phyloP scores from a whole-genome alignment of 1,139 yeast species.

The Hemisphaericaspora subhashii region DNA sequence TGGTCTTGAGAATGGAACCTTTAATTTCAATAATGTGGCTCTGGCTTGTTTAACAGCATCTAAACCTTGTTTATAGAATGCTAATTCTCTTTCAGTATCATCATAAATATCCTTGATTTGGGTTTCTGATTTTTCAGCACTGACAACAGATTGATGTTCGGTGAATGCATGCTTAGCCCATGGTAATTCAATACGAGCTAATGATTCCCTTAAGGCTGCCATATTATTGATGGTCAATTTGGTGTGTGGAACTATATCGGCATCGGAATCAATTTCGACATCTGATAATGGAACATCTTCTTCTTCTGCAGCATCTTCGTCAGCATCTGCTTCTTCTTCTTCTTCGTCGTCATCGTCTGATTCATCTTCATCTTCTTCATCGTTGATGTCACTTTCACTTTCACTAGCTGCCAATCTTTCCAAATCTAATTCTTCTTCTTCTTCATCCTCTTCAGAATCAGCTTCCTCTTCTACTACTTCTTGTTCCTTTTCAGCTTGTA shows the following conservation, averaged over 20 bases:
- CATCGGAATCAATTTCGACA: conserved; percentile 80
- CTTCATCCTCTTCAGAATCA: conserved; percentile 28
- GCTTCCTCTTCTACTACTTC: conserved; percentile 24
- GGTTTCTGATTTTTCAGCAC: conserved; percentile 58
- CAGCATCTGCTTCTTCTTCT: conserved; percentile 46
- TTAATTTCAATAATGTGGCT: conserved; percentile 58
- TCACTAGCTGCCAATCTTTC: conserved; percentile 59
- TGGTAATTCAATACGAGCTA: conserved; percentile 68
- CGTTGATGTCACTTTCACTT: conserved; percentile 42
- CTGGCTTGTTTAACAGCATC: conserved; percentile 80
- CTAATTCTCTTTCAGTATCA: conserved; percentile 75
- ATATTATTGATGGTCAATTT: conserved; percentile 77
- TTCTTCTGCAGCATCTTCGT: conserved; percentile 43
- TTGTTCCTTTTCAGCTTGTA: conserved; percentile 22
- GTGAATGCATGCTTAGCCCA: conserved; percentile 72
- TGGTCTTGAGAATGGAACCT: conserved; percentile 90
- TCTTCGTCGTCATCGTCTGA: conserved; percentile 47
- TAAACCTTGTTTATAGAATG: conserved; percentile 88
- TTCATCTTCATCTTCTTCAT: conserved; percentile 38
- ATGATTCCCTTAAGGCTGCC: conserved; percentile 67
- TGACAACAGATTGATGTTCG: conserved; percentile 77
- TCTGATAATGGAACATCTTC: conserved; percentile 77
- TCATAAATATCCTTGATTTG: conserved; percentile 88
- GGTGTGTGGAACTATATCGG: conserved; percentile 86
- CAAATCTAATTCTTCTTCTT: conserved; percentile 45